Evolutionary conservation across 2,329 filamentous ascomycete species (phyloP), one percentile per base, ranked within the genome.

Genomic region (Nannizziopsis barbatae): DNA sequence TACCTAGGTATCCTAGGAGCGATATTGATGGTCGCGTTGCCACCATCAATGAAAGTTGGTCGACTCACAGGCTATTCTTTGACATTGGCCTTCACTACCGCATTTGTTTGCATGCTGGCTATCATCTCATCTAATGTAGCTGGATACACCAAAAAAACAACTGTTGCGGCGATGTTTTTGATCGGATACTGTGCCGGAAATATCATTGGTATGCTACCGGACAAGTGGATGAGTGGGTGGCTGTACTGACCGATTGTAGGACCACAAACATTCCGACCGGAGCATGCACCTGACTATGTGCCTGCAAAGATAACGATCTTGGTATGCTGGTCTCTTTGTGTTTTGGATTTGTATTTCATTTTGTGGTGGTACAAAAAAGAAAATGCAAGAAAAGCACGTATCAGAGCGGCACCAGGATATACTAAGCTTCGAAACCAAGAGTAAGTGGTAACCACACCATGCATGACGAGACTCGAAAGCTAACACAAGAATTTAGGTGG

Each of bases 51-150:
- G 55, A 76, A 74, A 51, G 69, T 66, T 1, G 81, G 80, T 9
- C 71, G 77, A 0, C 67, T 83, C 9, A 71, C 79, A 1, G 80
- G 79, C 0, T 84, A 81, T 60, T 85, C 84, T 62, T 65, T 85
- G 44, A 81, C 77, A 0, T 73, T 77, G 57, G 74, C 77, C 1
- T 71, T 69, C 9, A 73, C 80, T 0, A 79, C 77, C 0, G 71
- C 77, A 0, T 84, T 84, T 52, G 80, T 83, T 0, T 77, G 77
- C 3, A 63, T 84, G 12, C 63, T 84, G 3, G 77, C 76, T 20
- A 68, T 84, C 32, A 77, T 84, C 47, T 73, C 75, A 1, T 77
- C 75, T 11, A 85, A 85, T 55, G 66, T 74, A 12, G 72, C 72
- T 0, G 73, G 73, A 1, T 74, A 74, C 53, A 77, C 70, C 18